Evolutionary conservation across 768 basidiomycete species (phyloP).

Genomic region (Leccinum rimulosum): DNA sequence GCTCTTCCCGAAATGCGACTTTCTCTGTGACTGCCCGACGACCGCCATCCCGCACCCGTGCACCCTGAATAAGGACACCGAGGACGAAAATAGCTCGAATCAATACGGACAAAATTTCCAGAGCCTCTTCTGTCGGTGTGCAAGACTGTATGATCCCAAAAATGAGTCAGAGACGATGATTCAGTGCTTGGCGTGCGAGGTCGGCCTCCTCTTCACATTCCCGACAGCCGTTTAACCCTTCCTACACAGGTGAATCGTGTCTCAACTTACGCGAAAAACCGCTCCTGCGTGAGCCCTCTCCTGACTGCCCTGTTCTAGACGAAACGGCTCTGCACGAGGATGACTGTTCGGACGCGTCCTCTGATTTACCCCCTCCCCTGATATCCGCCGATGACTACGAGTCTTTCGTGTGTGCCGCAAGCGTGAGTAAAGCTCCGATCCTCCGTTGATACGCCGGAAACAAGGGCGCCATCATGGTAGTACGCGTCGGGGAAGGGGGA

Average conservation of each 20-base stretch:
- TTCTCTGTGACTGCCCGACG: conserved; percentile 86
- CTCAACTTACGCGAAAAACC: conserved; percentile 74
- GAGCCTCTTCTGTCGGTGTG: conserved; percentile 73
- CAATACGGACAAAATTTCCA: conserved; percentile 73
- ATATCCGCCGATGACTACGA: conserved; percentile 72
- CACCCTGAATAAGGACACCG: conserved; percentile 52
- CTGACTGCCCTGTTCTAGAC: conserved; percentile 13
- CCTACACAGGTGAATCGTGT: conserved; percentile 72
- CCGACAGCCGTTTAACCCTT: conserved; percentile 2
- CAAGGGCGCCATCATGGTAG: conserved; percentile 62
- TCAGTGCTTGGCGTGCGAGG: conserved; percentile 84
- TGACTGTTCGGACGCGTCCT: conserved; percentile 58
- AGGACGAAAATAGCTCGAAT: conserved; percentile 59
- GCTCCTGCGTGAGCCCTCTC: conserved; percentile 41
- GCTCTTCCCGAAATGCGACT: conserved; percentile 80
- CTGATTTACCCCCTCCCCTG: conserved; percentile 64
- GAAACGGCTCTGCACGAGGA: conserved; percentile 36
- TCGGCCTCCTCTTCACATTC: conserved; percentile 24
- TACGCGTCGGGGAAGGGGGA: conserved; percentile 44
- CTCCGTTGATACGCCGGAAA: conserved; percentile 68
- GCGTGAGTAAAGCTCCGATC: conserved; percentile 54
- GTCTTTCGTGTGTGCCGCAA: conserved; percentile 66
- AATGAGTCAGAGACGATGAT: conserved; percentile 84
- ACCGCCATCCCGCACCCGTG: conserved; percentile 56
- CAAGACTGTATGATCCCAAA: conserved; percentile 65